Percentiles rank a stretch among this genome's conserved stretches.
These are phyloP conservation scores for Spizellomyces sp. DNA, from an alignment of 192 early-diverging fungal genomes.

Conservation along the genomic window DNA sequence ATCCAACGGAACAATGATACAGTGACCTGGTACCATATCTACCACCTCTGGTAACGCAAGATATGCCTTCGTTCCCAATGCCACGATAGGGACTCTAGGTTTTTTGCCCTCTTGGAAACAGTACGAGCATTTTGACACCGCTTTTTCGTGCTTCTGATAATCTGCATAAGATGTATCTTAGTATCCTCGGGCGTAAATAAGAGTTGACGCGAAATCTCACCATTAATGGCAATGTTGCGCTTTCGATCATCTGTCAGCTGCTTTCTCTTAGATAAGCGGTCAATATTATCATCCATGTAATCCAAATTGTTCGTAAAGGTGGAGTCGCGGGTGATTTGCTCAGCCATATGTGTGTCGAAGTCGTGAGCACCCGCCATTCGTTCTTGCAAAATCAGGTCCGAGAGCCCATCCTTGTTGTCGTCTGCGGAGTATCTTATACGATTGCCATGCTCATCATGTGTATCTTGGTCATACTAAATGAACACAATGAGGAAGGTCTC, in stretches of 20 bases:
- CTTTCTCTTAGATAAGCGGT: conserved; percentile 66
- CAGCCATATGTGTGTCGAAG: conserved; percentile 72
- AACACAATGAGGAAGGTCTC: background rate
- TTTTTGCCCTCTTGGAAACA: conserved; percentile 74
- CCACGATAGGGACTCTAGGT: conserved; percentile 71
- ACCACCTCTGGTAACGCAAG: conserved; percentile 73
- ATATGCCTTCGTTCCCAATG: conserved; percentile 77
- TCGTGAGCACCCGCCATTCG: conserved; percentile 49
- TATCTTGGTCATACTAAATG: conserved; percentile 26
- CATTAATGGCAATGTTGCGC: conserved; percentile 62
- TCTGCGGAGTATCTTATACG: conserved; percentile 61
- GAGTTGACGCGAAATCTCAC: conserved; percentile 25
- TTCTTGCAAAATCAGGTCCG: conserved; percentile 74
- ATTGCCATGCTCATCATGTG: conserved; percentile 65
- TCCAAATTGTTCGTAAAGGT: conserved; percentile 79
- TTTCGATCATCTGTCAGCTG: conserved; percentile 68
- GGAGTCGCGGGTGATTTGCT: conserved; percentile 69
- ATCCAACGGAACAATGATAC: conserved; percentile 88
- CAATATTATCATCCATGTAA: conserved; percentile 89
- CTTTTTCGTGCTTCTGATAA: conserved; percentile 64
- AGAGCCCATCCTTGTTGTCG: conserved; percentile 56
- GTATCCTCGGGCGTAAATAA: background rate
- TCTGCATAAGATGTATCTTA: conserved; percentile 43
- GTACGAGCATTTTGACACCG: conserved; percentile 71
- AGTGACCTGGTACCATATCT: conserved; percentile 83